Evolutionary conservation across 1,284 basidiomycete species (phyloP).

Genomic region (Cryptococcus depauperatus): DNA sequence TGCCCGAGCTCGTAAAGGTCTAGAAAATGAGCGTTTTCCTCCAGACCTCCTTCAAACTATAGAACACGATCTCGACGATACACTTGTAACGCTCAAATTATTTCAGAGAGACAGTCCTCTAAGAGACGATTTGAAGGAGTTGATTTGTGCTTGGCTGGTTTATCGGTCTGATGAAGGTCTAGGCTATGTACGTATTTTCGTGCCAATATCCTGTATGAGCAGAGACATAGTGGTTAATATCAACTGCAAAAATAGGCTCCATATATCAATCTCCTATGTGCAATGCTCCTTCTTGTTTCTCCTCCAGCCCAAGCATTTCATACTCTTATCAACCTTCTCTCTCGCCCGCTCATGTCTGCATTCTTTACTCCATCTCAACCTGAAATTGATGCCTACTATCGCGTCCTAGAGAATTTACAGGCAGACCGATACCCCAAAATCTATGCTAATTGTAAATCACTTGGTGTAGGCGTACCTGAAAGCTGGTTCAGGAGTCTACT

Average conservation of each 20-base stretch:
- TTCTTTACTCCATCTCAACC: constrained; percentile 75
- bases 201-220: no score
- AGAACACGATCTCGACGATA: constrained; percentile 69
- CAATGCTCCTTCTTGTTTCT: constrained; percentile 85
- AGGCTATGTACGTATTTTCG: constrained; percentile 56
- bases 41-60: constrained; percentile 59
- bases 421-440: constrained; percentile 73
- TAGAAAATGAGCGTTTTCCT: constrained; percentile 66
- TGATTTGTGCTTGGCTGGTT: constrained; percentile 86
- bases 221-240: neutral
- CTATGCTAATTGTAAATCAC: constrained; percentile 91
- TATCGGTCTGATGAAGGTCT: constrained; percentile 78
- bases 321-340: constrained; percentile 78
- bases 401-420: constrained; percentile 43
- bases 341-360: constrained; percentile 73
- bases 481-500: constrained; percentile 73
- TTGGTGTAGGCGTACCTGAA: constrained; percentile 37
- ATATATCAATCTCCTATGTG: constrained; percentile 55
- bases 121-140: constrained; percentile 74
- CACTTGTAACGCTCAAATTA: constrained; percentile 79
- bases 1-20: constrained; percentile 63
- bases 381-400: constrained; percentile 61
- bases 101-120: constrained; percentile 76
- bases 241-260: constrained; percentile 30
- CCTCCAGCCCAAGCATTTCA: constrained; percentile 66